Evolutionary conservation across 2,329 filamentous ascomycete species (phyloP), one percentile per base, ranked within the genome.

Genomic region (Eurotiales sp.): DNA sequence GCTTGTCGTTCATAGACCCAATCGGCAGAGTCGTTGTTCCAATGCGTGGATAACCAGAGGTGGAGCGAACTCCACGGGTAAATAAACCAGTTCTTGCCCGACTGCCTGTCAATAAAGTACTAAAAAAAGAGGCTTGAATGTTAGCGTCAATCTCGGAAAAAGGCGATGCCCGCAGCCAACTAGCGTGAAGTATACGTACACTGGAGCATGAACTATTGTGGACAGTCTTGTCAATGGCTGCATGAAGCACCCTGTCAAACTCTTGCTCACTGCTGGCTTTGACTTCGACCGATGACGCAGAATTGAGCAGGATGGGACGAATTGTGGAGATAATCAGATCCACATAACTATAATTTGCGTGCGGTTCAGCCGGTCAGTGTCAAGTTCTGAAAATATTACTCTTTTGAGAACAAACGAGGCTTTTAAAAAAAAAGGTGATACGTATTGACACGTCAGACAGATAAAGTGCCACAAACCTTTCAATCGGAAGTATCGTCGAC

Each of bases 21-120:
- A 40, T 55, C 55, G 8, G 37, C 27, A 8, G 46, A 32, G 10
- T 32, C 4, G n/a, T 27, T 30, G n/a, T 27, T 30, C 46, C 45
- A 50, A 39, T 54, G 51, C 2, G 54, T 58, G 5, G 55, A 55
- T 14, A 52, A 50, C 57, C 56, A 60, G 49, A 60, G 52, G 8
- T 53, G 45, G 14, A 59, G 34, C 8, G 58, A 56, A 32, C 50
- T 60, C 58, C 58, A 60, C 11, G 57, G 58, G 29, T 59, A 58
- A 27, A 59, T 53, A 29, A 59, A 60, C 57, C 58, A 60, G 22
- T 59, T 59, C 25, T 55, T 56, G 3, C 52, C 50, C 11, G 58
- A 58, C 12, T 40, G 30, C n/a, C 30, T 29, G 34, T 60, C 58
- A 41, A 59, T 57, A 45, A 56, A 58, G 29, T 54, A 60, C 58